phyloP scores from a whole-genome alignment of 1,284 basidiomycete species.

The Agroathelia rolfsii region DNA sequence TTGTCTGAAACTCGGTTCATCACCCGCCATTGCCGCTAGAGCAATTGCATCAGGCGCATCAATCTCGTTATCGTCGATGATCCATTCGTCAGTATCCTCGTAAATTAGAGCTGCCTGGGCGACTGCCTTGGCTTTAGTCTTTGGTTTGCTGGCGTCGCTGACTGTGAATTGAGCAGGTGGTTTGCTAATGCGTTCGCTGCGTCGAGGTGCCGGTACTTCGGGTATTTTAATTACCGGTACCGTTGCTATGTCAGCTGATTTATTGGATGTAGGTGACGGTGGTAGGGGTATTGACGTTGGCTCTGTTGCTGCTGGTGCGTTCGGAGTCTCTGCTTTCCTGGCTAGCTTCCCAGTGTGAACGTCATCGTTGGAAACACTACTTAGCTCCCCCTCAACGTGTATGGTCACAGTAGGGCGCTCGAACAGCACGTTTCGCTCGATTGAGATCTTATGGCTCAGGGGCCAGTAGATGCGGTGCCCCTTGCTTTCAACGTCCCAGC shows the following conservation, averaged over 20 bases:
- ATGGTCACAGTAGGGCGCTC: slow-evolving; percentile 13
- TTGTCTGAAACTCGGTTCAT: too few species aligned
- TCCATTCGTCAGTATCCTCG: too few species aligned
- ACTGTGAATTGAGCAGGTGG: too few species aligned
- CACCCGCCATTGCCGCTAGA: too few species aligned
- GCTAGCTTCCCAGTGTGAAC: too few species aligned
- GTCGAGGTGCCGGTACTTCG: too few species aligned
- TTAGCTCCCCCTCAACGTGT: slow-evolving; percentile 20
- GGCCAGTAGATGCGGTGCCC: slow-evolving; percentile 27
- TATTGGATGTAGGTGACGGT: background rate
- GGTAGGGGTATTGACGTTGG: background rate
- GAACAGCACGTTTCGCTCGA: slow-evolving; percentile 25
- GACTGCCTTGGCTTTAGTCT: too few species aligned
- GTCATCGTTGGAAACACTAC: slow-evolving; percentile 8
- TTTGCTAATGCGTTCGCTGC: too few species aligned
- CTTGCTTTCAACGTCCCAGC: slow-evolving; percentile 20
- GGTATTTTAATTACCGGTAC: slow-evolving; percentile 3
- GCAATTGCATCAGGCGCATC: too few species aligned
- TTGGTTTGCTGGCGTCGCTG: too few species aligned
- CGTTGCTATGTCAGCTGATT: background rate
- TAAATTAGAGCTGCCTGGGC: too few species aligned
- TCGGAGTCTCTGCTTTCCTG: slow-evolving; percentile 1
- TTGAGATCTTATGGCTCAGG: slow-evolving; percentile 14
- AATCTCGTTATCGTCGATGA: too few species aligned
- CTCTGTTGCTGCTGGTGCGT: slow-evolving; percentile 2